Base-by-base conservation (phyloP, 805 yeast genomes). In the Monosporozyma solicola region DNA sequence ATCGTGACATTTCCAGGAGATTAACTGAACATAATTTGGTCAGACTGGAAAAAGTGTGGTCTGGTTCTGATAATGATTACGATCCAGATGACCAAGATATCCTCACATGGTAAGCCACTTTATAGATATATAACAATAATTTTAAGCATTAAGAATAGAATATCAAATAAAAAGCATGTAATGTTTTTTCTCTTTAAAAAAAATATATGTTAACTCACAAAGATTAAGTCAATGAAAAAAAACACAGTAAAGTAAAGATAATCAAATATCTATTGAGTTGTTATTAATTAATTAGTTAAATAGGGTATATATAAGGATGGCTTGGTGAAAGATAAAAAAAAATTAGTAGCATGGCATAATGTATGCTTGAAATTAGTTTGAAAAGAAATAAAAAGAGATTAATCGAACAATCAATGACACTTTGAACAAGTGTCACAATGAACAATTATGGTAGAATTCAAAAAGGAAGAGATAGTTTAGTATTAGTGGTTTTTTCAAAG, bases 11-110 rank as follows among this genome's bases (percentile, higher is more conserved):
- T 49, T 67, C 63, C 48, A 65, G 64, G 49, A 61, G 68, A 50
- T 50, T 68, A n/a, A 67, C 69, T 3, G 67, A 67, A 43, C 69
- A 68, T 54, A 68, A 68, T 47, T 46, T 68, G 32, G 59, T 61
- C 27, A 62, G 71, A 53, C 56, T 68, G 41, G 70, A 67, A 46
- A 64, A 61, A 49, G 68, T 66, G 8, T 68, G 72, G 72, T 62
- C 65, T 51, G 67, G 68, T 35, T 57, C 55, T 25, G 62, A 57
- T 29, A 61, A 59, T 16, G 64, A 59, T 39, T 63, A 68, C 46
- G 72, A 61, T 39, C 48, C 64, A 29, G 66, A 60, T 51, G 66
- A 67, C 32, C 69, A 66, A 53, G 72, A 68, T 57, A 67, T 68
- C 13, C 53, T 68, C 49, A 67, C 70, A 1, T 67, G 71, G 71